Evolutionary conservation across 116 monocot species (phyloP).

Genomic region (Cymodocea nodosa): DNA sequence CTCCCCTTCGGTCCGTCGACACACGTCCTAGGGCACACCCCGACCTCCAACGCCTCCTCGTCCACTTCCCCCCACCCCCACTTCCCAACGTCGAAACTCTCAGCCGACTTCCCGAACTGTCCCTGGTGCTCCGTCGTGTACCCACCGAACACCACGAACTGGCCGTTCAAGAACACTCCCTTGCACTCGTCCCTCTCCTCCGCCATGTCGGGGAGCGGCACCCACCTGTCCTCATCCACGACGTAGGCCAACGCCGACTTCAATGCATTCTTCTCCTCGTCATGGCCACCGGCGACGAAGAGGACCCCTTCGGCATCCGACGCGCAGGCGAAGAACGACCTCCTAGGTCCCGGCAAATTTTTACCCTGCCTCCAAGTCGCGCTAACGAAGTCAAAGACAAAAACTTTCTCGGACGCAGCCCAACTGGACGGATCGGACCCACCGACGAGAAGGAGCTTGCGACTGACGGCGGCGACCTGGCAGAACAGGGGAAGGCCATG

Average conservation of each 20-base stretch:
- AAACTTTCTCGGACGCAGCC: conserved; percentile 35
- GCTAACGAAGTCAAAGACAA: conserved; percentile 42
- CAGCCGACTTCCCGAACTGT: conserved; percentile 28
- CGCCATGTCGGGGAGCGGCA: conserved; percentile 50
- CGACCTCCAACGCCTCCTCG: conserved; percentile 17
- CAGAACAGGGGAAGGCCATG: conserved; percentile 26
- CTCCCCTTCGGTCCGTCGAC: conserved; percentile 10
- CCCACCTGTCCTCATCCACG: conserved; percentile 45
- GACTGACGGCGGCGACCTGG: conserved; percentile 15
- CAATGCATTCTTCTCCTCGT: conserved; percentile 70
- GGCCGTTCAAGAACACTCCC: conserved; percentile 28
- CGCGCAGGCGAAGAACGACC: conserved; percentile 75
- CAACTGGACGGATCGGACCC: conserved; percentile 66
- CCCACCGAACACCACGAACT: conserved; percentile 50
- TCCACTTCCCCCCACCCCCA: conserved; percentile 36
- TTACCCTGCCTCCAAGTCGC: conserved; percentile 35
- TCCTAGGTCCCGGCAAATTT: conserved; percentile 43
- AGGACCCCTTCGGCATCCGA: conserved; percentile 10
- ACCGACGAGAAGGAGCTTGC: conserved; percentile 40
- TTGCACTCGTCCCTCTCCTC: conserved; percentile 53
- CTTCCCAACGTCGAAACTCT: conserved; percentile 25
- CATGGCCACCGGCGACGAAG: conserved; percentile 73
- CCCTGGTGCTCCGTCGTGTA: conserved; percentile 39
- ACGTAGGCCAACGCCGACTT: conserved; percentile 53
- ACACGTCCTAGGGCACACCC: conserved; percentile 14